phyloP scores from a whole-genome alignment of 257 asterid species.

The Solanum gandarillasii region DNA sequence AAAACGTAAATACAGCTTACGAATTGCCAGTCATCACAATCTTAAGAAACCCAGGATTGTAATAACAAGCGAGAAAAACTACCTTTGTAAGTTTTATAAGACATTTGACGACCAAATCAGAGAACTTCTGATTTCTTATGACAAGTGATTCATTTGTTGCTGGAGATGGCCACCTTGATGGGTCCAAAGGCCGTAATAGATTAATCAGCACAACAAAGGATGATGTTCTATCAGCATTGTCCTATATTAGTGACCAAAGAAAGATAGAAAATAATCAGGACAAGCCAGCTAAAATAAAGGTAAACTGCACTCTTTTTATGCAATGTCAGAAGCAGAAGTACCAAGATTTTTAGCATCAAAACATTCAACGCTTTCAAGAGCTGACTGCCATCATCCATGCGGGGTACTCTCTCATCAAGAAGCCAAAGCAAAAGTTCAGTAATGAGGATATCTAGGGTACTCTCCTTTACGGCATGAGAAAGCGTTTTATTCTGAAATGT shows the following conservation, averaged over 20 bases:
- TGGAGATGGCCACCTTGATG: constrained; percentile 96
- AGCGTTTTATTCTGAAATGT: constrained; percentile 83
- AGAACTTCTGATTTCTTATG: constrained; percentile 84
- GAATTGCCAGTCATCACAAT: neutral
- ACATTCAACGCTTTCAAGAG: constrained; percentile 95
- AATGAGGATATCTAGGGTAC: constrained; percentile 80
- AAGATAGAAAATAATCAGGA: neutral
- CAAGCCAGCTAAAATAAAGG: neutral
- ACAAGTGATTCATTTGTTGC: constrained; percentile 63
- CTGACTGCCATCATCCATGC: constrained; percentile 99
- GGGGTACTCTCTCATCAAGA: constrained; percentile 95
- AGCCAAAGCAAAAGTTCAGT: constrained; percentile 99
- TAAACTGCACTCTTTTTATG: neutral
- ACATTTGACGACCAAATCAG: constrained; percentile 97
- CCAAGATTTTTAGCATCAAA: constrained; percentile 94
- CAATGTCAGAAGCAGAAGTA: constrained; percentile 7
- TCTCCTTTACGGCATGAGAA: constrained; percentile 83
- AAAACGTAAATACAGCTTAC: neutral
- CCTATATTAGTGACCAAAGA: constrained; percentile 33
- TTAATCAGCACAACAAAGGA: constrained; percentile 88
- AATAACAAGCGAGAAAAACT: neutral
- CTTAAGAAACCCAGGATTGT: neutral
- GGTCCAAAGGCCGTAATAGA: constrained; percentile 87
- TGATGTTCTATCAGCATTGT: constrained; percentile 93
- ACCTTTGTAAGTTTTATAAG: constrained; percentile 98